Percentiles rank a stretch among this genome's conserved stretches.
These are phyloP conservation scores for Colletotrichum theobromicola DNA, from an alignment of 2,329 filamentous ascomycete genomes.

Conservation along the genomic window DNA sequence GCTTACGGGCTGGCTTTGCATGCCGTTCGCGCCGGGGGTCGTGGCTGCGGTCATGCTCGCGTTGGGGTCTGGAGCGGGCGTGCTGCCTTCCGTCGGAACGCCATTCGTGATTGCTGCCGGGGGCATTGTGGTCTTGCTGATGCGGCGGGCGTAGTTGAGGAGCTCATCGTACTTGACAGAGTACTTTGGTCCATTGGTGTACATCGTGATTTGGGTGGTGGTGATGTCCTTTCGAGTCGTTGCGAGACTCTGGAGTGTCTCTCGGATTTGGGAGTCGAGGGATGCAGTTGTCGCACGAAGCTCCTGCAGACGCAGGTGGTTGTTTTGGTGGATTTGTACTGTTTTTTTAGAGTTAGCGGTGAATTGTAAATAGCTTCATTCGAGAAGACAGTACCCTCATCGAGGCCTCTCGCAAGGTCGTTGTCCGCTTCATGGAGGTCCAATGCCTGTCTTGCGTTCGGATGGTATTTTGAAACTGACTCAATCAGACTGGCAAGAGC, in stretches of 20 bases:
- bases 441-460: constrained; percentile 68
- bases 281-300: constrained; percentile 70
- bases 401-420: constrained; percentile 69
- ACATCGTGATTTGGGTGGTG: constrained; percentile 62
- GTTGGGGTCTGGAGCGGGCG: constrained; percentile 16
- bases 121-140: constrained; percentile 80
- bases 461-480: constrained; percentile 83
- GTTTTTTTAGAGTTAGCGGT: background rate
- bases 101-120: constrained; percentile 58
- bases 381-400: constrained; percentile 56
- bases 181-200: constrained; percentile 55
- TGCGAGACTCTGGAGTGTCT: constrained; percentile 72
- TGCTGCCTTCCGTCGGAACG: constrained; percentile 26
- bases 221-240: constrained; percentile 76
- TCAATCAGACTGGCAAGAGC: constrained; percentile 74
- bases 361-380: background rate
- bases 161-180: constrained; percentile 74
- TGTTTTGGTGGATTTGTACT: constrained; percentile 79
- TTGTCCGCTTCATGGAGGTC: constrained; percentile 75
- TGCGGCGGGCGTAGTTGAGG: constrained; percentile 78
- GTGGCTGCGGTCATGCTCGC: constrained; percentile 13
- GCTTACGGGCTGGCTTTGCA: constrained; percentile 23
- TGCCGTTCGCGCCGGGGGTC: constrained; percentile 12
- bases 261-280: constrained; percentile 76
- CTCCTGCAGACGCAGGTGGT: constrained; percentile 70